Evolutionary conservation across 176 grass and related monocot genomes (phyloP), one percentile per base, ranked within the genome.

Genomic region (Chrysopogon serrulatus): DNA sequence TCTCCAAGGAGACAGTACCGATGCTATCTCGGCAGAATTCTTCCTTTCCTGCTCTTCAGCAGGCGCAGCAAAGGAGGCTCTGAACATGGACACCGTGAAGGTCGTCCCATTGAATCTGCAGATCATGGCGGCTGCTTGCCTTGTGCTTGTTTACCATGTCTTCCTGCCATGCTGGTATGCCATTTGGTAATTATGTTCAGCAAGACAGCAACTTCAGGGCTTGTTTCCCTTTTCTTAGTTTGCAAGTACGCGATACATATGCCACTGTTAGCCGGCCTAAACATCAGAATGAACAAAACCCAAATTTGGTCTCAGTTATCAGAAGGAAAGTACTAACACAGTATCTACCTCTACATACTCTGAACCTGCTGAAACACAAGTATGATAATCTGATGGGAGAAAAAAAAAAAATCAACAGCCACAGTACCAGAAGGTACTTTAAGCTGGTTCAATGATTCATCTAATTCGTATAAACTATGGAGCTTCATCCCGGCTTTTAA

Each of bases 51-150:
- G 48, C 57, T 67, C 77, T 34, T 69, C 82, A 1, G 65, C 4
- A 15, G 1, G n/a, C 6, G 28, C 73, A 5, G 62, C 65, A 39
- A 51, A 18, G 4, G 31, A 71, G 48, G 35, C 26, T 8, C 32
- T 26, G 17, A 39, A 35, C 21, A 10, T 1, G 35, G 61, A 67
- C 14, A 54, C 5, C 17, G 30, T 42, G 27, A 85, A 80, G 69
- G 84, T 21, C 44, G 35, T 97, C 74, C 77, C 81, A 10, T 40
- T 94, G 57, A 76, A 76, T 59, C 73, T 89, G 48, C 90, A 92
- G 83, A 60, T 97, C 68, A 59, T 92, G 21, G 54, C 82, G 40
- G 86, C 87, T 28, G 80, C 77, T 39, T 85, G 76, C 73, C 45
- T 89, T 42, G 83, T 85, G 4, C 77, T 92, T 35, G 19, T 82